Percentiles rank a stretch among this genome's conserved stretches.
phyloP scores from a whole-genome alignment of 768 basidiomycete species.

The Terana coerulea region DNA sequence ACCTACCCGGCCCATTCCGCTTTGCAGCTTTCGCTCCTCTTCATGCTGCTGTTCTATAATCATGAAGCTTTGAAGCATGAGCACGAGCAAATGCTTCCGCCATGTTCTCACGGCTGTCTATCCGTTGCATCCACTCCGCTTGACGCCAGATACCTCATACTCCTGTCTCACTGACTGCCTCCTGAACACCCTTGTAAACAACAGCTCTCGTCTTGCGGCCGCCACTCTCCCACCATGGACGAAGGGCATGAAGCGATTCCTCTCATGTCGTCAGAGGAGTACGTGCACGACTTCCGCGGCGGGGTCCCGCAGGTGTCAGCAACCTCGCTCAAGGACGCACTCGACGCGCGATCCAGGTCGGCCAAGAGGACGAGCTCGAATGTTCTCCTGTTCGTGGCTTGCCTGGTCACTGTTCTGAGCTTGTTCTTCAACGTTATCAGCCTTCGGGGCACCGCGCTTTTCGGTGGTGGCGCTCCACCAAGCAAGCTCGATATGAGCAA shows the following conservation, averaged over 20 bases:
- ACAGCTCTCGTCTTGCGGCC: neutral
- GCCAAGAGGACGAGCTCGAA: neutral
- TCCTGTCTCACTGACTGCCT: neutral
- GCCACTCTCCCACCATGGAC: neutral
- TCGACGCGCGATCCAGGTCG: neutral
- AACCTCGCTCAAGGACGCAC: neutral
- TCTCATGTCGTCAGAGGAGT: conserved; percentile 4
- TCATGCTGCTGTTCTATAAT: no score
- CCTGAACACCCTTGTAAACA: neutral
- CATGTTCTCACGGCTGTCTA: neutral
- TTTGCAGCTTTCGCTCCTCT: no score
- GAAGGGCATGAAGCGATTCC: conserved; percentile 9
- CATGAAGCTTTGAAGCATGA: no score
- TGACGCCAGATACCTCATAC: neutral
- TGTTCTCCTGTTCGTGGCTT: conserved; percentile 2
- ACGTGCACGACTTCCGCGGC: neutral
- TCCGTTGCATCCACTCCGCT: neutral
- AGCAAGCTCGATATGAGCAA: neutral
- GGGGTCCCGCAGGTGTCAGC: neutral
- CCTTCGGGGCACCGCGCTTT: neutral
- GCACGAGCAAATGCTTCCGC: no score
- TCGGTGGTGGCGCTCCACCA: neutral
- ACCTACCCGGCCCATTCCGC: no score
- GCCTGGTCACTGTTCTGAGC: conserved; percentile 9
- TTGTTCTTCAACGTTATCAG: conserved; percentile 9